Base-by-base conservation (phyloP, 108 stramenopile genomes). In the Skeletonema potamos region DNA sequence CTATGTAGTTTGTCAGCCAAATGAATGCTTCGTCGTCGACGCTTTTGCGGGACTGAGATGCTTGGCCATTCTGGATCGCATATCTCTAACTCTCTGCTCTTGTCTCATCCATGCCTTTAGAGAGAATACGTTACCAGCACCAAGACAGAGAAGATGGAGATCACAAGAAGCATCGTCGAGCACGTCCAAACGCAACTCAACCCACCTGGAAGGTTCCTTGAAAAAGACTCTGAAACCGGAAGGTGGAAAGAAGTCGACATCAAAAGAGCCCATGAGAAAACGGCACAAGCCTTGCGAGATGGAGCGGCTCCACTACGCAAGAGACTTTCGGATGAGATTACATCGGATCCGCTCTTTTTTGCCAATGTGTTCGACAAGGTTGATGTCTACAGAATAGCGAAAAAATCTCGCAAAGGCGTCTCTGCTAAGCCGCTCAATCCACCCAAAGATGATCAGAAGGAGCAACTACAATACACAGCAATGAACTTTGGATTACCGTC, bases 251-350 rank as follows among this genome's bases (percentile, higher is more conserved):
- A 92, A 69, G 85, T 89, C 33, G 88, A 85, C 20, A 83, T 85
- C 37, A 86, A 79, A 58, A 89, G 89, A 63, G 91, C 91, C 11
- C 62, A 85, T 6, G 87, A 87, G 66, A 92, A 92, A 62, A 89
- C 91, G 15, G 85, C 87, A 27, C 91, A 92, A 70, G 87, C 87
- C 41, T 64, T 92, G 36, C 84, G 91, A 4, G 91, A 92, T 79
- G 91, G 91, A 9, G 90, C 87, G 22, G 82, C 86, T 10, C 72
- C 44, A 22, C 68, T 91, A 27, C 74, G 90, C 39, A 91, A 87
- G 51, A 84, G 86, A 46, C 66, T 91, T 5, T 85, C 84, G 15
- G 80, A 71, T 24, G 87, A 91, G 62, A 58, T 88, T 68, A 39
- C 58, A 6, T 77, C 75, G 17, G 86, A 91, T 74, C 87, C 87